Conservation (phyloP, 1,284 basidiomycete species). For the Anthracocystis setariae region DNA sequence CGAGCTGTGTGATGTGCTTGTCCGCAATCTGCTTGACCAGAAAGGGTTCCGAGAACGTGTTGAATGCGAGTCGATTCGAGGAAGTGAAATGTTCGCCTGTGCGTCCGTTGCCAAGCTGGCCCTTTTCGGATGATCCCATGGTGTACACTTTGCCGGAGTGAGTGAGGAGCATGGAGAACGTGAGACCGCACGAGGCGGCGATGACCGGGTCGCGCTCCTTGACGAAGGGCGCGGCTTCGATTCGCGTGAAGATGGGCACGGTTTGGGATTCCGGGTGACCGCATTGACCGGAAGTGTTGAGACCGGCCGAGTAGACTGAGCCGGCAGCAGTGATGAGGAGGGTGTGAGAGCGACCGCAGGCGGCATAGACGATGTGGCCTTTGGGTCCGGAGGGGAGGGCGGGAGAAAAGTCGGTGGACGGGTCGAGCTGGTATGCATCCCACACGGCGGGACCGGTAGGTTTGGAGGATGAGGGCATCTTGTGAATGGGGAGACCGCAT, state of each 20-base stretch:
- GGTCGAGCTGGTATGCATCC: constrained; percentile 71
- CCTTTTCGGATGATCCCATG: constrained; percentile 89
- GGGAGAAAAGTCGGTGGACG: constrained; percentile 57
- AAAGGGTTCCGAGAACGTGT: constrained; percentile 75
- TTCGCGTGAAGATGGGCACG: constrained; percentile 78
- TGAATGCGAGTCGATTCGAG: constrained; percentile 82
- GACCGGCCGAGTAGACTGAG: constrained; percentile 83
- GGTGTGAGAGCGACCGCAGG: constrained; percentile 82
- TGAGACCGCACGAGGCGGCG: constrained; percentile 81
- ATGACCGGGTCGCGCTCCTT: constrained; percentile 75
- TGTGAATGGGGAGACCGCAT: constrained; percentile 60
- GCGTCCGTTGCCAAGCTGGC: constrained; percentile 88
- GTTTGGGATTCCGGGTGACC: constrained; percentile 75
- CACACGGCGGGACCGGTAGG: constrained; percentile 73
- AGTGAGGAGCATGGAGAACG: constrained; percentile 84
- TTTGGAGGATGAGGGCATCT: constrained; percentile 64
- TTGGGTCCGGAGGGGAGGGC: constrained; percentile 73
- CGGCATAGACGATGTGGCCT: constrained; percentile 80
- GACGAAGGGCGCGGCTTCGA: constrained; percentile 70
- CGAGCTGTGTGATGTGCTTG: constrained; percentile 81
- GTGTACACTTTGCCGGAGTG: constrained; percentile 83
- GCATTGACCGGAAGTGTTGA: constrained; percentile 86
- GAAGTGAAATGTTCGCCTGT: constrained; percentile 87
- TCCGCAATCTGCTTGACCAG: constrained; percentile 76
- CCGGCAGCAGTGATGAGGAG: constrained; percentile 84